phyloP scores from a whole-genome alignment of 495 filamentous ascomycete genomes.

The Aspergillus wentii region DNA sequence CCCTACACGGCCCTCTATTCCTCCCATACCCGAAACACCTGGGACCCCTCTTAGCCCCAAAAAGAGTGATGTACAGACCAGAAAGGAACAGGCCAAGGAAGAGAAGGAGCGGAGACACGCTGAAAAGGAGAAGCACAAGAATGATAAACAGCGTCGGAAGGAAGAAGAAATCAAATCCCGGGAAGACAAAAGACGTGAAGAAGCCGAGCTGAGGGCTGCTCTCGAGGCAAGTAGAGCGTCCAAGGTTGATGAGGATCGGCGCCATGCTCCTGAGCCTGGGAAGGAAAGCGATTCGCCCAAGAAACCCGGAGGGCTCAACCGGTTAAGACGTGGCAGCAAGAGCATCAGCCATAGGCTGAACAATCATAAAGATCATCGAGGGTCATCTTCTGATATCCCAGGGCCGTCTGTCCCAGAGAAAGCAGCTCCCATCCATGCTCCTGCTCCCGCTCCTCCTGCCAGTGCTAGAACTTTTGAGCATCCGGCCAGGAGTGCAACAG shows the following conservation, averaged over 20 bases:
- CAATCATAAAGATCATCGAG: conserved; percentile 32
- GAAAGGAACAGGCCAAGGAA: conserved; percentile 46
- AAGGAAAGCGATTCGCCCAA: conserved; percentile 35
- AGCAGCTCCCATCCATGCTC: conserved; percentile 4
- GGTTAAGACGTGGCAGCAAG: conserved; percentile 54
- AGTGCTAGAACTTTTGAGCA: conserved; percentile 2
- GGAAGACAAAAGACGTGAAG: conserved; percentile 49
- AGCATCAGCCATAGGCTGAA: conserved; percentile 49
- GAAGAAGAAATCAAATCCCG: conserved; percentile 50
- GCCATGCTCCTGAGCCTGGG: conserved; percentile 20
- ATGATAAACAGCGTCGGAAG: conserved; percentile 58
- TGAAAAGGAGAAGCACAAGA: conserved; percentile 64
- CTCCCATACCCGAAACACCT: conserved; percentile 33
- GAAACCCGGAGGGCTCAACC: conserved; percentile 38
- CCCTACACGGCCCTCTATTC: conserved; percentile 25
- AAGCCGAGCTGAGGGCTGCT: conserved; percentile 53
- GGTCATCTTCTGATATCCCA: conserved; percentile 27
- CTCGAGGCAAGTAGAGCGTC: conserved; percentile 51
- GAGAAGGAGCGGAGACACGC: conserved; percentile 63
- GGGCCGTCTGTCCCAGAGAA: conserved; percentile 13
- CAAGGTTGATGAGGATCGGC: conserved; percentile 47
- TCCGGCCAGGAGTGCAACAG: conserved; percentile 7
- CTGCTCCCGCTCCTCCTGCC: no score
- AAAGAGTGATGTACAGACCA: conserved; percentile 42
- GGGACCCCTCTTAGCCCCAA: conserved; percentile 25